These are phyloP conservation scores for Monascus ruber DNA, from an alignment of 2,329 filamentous ascomycete species.

Conservation along the genomic window DNA sequence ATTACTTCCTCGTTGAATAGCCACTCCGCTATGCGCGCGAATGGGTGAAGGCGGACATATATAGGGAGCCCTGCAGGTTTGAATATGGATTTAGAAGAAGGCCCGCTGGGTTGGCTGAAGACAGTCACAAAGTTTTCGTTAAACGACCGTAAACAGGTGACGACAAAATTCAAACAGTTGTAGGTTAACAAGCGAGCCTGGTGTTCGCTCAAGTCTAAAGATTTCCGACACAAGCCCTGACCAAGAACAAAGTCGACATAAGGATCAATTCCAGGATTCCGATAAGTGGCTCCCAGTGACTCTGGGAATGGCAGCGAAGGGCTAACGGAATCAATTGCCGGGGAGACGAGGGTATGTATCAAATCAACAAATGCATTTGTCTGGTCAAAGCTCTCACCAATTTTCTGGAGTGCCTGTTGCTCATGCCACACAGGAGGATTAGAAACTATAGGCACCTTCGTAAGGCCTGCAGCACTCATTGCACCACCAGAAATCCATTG, in stretches of 20 bases:
- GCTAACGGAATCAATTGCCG: slow-evolving; percentile 34
- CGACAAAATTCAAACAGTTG: slow-evolving; percentile 73
- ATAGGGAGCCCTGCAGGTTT: slow-evolving; percentile 60
- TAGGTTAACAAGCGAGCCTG: slow-evolving; percentile 65
- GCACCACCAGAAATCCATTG: slow-evolving; percentile 57
- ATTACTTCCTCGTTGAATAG: slow-evolving; percentile 89
- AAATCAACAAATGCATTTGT: slow-evolving; percentile 73
- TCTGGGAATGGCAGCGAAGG: slow-evolving; percentile 81
- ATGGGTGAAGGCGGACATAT: slow-evolving; percentile 84
- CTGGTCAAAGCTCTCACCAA: slow-evolving; percentile 72
- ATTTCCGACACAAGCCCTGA: slow-evolving; percentile 58
- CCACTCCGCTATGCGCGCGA: slow-evolving; percentile 94
- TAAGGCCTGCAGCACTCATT: slow-evolving; percentile 32
- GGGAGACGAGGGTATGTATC: slow-evolving; percentile 59
- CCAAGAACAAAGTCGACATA: slow-evolving; percentile 89
- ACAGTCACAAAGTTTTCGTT: slow-evolving; percentile 88
- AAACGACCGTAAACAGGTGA: slow-evolving; percentile 69
- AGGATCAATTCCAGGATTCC: slow-evolving; percentile 76
- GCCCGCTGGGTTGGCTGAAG: slow-evolving; percentile 58
- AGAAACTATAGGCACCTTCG: slow-evolving; percentile 31
- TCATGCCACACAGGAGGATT: slow-evolving; percentile 31
- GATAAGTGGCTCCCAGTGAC: slow-evolving; percentile 62
- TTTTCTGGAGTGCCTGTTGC: slow-evolving; percentile 59
- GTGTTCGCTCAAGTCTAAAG: slow-evolving; percentile 54
- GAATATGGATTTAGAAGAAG: slow-evolving; percentile 65